Evolutionary conservation across 495 filamentous ascomycete genomes (phyloP).

Genomic region (Xanthoparmelia taractica): DNA sequence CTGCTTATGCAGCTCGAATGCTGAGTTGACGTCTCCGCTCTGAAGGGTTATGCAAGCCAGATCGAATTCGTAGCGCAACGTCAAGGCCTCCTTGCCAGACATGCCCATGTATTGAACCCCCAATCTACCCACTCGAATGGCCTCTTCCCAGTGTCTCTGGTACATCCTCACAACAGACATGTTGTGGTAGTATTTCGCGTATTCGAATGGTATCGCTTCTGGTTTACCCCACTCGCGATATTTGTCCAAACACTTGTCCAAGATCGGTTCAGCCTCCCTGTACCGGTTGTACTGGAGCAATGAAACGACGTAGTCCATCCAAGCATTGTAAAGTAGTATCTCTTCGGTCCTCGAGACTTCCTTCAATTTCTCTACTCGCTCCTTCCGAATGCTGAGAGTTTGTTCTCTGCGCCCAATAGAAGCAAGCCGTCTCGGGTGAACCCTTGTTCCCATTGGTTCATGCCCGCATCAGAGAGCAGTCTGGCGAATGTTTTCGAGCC

Average conservation of each 20-base stretch:
- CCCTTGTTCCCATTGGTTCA: slow-evolving; percentile 24
- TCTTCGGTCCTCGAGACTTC: slow-evolving; percentile 19
- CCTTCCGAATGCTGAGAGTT: slow-evolving; percentile 20
- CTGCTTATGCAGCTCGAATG: too few species aligned
- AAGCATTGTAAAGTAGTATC: slow-evolving; percentile 25
- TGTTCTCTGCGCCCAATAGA: slow-evolving; percentile 18
- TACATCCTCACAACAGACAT: too few species aligned
- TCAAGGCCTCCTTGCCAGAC: too few species aligned
- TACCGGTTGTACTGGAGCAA: slow-evolving; percentile 26
- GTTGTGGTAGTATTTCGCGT: slow-evolving; percentile 30
- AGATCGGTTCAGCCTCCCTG: slow-evolving; percentile 22
- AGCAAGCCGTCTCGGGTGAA: slow-evolving; percentile 21
- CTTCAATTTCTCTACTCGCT: not conserved
- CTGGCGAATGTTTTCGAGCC: slow-evolving; percentile 20
- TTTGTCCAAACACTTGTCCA: slow-evolving; percentile 20
- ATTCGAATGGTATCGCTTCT: slow-evolving; percentile 27
- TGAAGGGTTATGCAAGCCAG: too few species aligned
- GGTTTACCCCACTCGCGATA: slow-evolving; percentile 23
- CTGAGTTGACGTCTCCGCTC: too few species aligned
- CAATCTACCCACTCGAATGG: too few species aligned
- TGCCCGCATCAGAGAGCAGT: slow-evolving; percentile 29
- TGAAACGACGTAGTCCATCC: slow-evolving; percentile 20
- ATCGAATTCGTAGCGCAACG: too few species aligned
- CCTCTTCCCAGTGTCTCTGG: too few species aligned
- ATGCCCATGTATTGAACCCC: too few species aligned